Conservation (phyloP, 164 flowering plant species). For the Dillenia suffruticosa region DNA sequence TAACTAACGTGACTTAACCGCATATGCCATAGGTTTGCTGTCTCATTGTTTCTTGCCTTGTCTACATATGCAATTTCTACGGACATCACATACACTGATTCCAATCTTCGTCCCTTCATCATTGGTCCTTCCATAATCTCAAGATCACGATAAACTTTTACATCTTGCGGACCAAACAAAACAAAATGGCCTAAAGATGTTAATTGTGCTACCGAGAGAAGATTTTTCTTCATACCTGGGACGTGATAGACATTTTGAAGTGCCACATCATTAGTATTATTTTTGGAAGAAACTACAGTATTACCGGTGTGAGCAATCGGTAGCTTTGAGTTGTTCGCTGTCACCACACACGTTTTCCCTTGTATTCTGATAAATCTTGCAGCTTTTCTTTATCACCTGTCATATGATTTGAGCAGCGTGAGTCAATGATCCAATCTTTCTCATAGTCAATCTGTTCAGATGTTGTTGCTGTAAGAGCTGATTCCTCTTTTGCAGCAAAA, state of each 20-base stretch:
- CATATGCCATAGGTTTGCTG: neutral
- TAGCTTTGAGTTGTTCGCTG: constrained; percentile 11
- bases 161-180: constrained; percentile 18
- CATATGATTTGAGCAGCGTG: constrained; percentile 16
- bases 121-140: neutral
- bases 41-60: neutral
- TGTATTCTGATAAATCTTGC: neutral
- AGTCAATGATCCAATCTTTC: constrained; percentile 14
- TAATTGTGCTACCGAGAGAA: constrained; percentile 15
- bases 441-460: neutral
- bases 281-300: neutral
- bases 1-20: neutral
- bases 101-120: neutral
- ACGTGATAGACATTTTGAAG: constrained; percentile 15
- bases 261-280: neutral
- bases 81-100: constrained; percentile 9
- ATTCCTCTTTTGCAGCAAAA: constrained; percentile 5
- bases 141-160: constrained; percentile 5
- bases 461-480: neutral
- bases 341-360: constrained; percentile 9
- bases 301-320: constrained; percentile 8
- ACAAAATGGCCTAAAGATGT: constrained; percentile 9
- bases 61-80: constrained; percentile 1
- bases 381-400: constrained; percentile 11
- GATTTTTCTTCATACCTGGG: constrained; percentile 17